Evolutionary conservation across 352 stramenopile genomes (phyloP), one percentile per base, ranked within the genome.

Genomic region (Lagenidium giganteum): DNA sequence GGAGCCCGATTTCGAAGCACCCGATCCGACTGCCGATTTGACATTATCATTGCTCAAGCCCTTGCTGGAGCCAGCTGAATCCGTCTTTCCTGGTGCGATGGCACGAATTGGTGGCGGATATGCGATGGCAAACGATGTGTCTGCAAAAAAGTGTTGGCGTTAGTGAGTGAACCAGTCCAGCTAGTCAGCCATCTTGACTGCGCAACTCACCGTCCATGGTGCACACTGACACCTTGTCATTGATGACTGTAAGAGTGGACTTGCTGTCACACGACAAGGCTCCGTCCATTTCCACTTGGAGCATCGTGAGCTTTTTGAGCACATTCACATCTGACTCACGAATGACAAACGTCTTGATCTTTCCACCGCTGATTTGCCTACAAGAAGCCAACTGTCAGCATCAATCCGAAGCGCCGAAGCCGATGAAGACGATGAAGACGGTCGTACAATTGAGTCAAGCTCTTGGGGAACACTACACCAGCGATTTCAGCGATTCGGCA

Each of bases 381-480:
- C 5, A 13, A 55, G 25, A 16, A 17, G 17, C 50, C 61, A 23
- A 61, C 14, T 3, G 47, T 63, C n/a, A 29, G 17, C 2, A 26
- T 51, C 39, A 72, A 20, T 53, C 0, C 30, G 18, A 2, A 17
- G 35, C 31, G 7, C 2, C 4, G 2, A 12, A 20, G 17, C 8
- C 33, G 3, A 23, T 30, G 26, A n/a, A 21, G 23, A 33, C 41
- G 21, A 29, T 24, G 3, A 42, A 30, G 17, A 18, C 9, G 5
- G 5, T 35, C 56, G 35, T 46, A 78, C 69, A 82, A 16, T 30
- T 32, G 64, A n/a, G 51, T 62, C 17, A 82, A 57, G 8, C 50
- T 58, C 16, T 55, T 54, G 8, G 61, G 59, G 14, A 69, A 56
- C 9, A 41, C 28, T 16, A 69, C 55, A 13, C 60, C 60, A 22